These are phyloP conservation scores for Triangularia setosa DNA, from an alignment of 2,329 filamentous ascomycete genomes.

Conservation along the genomic window DNA sequence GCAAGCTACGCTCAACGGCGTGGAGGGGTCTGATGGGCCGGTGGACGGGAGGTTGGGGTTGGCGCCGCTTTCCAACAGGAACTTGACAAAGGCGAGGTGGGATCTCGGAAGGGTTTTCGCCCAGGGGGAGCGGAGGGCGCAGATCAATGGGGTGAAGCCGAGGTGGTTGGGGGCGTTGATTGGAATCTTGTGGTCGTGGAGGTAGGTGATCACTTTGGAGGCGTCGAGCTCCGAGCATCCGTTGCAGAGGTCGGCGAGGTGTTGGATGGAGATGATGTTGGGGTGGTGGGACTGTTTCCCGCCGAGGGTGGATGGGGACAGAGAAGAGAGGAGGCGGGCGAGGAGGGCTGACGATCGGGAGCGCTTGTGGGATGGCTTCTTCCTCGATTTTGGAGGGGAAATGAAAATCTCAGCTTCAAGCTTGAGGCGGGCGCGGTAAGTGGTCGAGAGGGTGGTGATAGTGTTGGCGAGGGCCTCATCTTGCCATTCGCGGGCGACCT, in stretches of 20 bases:
- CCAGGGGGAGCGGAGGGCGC: constrained; percentile 12
- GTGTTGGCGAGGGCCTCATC: constrained; percentile 18
- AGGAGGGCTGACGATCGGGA: constrained; percentile 2
- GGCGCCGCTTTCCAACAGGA: constrained; percentile 24
- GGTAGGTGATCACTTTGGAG: constrained; percentile 17
- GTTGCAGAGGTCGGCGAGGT: constrained; percentile 22
- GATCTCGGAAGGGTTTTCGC: constrained; percentile 4
- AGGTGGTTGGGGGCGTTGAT: constrained; percentile 20
- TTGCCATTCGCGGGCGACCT: not conserved
- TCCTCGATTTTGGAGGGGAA: constrained; percentile 1
- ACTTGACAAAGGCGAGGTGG: constrained; percentile 20
- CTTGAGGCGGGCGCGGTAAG: constrained; percentile 3
- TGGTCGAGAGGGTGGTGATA: constrained; percentile 10
- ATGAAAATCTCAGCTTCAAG: not conserved
- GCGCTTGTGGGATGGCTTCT: not conserved
- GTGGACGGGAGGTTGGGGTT: constrained; percentile 15
- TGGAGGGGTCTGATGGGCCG: not conserved
- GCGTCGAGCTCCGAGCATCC: constrained; percentile 22
- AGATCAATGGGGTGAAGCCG: constrained; percentile 21
- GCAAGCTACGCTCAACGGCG: constrained; percentile 14
- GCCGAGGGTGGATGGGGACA: constrained; percentile 2
- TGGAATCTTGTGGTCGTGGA: constrained; percentile 11
- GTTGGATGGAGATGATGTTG: not conserved
- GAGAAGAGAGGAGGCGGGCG: not conserved
- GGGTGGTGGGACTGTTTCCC: not conserved